Conservation (phyloP, 73 alveolate genomes). For the Stentor roeselii region DNA sequence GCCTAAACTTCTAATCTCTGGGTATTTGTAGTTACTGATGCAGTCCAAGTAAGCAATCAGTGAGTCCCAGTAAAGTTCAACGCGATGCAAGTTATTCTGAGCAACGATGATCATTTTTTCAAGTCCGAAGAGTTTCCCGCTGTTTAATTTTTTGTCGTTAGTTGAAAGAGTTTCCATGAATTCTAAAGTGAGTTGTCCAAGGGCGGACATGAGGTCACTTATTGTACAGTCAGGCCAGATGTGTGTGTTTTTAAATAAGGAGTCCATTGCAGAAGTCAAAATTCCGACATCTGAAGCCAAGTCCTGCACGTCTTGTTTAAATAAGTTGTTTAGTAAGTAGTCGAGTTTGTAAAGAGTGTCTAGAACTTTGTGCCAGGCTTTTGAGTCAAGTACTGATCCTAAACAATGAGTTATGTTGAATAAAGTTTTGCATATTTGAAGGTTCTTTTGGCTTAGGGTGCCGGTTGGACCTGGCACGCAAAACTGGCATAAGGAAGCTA, state of each 20-base stretch:
- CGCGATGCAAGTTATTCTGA: constrained; percentile 15
- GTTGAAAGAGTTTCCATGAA: constrained; percentile 48
- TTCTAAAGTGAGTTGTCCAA: constrained; percentile 58
- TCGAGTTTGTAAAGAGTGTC: constrained; percentile 76
- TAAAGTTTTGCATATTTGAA: constrained; percentile 72
- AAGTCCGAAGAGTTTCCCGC: constrained; percentile 11
- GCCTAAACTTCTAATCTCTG: constrained; percentile 8
- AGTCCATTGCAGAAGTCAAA: constrained; percentile 58
- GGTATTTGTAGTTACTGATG: not conserved
- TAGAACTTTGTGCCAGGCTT: constrained; percentile 78
- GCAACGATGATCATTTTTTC: not conserved
- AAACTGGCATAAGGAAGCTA: constrained; percentile 36
- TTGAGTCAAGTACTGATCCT: constrained; percentile 74
- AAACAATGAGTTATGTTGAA: constrained; percentile 84
- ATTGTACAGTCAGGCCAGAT: constrained; percentile 62
- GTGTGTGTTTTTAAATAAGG: constrained; percentile 63
- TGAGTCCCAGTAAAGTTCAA: not conserved
- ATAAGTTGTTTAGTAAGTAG: constrained; percentile 33
- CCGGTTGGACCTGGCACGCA: constrained; percentile 17
- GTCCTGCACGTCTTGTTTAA: constrained; percentile 2
- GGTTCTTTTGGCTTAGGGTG: constrained; percentile 70
- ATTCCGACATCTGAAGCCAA: constrained; percentile 49
- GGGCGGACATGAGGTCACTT: constrained; percentile 55
- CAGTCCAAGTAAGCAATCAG: not conserved
- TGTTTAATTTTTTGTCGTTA: constrained; percentile 43